Evolutionary conservation across 2,329 filamentous ascomycete species (phyloP), one percentile per base, ranked within the genome.

Genomic region (Fusarium caatingaense): DNA sequence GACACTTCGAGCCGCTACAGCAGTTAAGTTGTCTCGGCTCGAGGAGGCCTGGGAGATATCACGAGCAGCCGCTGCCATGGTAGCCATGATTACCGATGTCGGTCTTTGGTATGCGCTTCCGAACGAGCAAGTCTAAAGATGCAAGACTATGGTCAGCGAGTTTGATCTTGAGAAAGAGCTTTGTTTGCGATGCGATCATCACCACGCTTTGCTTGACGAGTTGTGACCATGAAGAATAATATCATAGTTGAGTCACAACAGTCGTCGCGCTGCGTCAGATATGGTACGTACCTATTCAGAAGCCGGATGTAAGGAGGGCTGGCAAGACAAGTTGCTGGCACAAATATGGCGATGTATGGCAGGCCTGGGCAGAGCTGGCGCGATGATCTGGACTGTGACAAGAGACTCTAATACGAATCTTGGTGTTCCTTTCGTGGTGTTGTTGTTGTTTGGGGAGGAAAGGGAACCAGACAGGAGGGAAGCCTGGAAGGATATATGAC

Each of bases 1-100:
- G 80, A 88, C 86, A 76, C 86, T 87, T 84, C 85, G 85, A 81
- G 87, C 87, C 86, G 88, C 88, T 89, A 90, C 88, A 89, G 83
- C 88, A 90, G 88, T 83, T 80, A 91, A 91, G 88, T 87, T 88
- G 88, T 91, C 88, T 90, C 88, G 87, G 84, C 80, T 81, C 80
- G 79, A 79, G 82, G 83, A 85, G 84, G 85, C 83, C 85, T 85
- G 85, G 78, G 85, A 85, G 82, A 89, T 90, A 87, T 89, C 88
- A 87, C 88, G 87, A 86, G 83, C 87, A 87, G 86, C 86, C 83
- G 87, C 83, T 86, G 86, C 85, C 88, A 88, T 86, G 80, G 83
- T 85, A 86, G 88, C 88, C 87, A 89, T 89, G 78, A 83, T 83
- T 83, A 79, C 81, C 78, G 76, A 66, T 78, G 72, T 76, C 70